Percentiles rank a stretch among this genome's conserved stretches.
Evolutionary conservation across 78 protist genomes (phyloP).

Genomic region (Dictyostelium intermedium): DNA sequence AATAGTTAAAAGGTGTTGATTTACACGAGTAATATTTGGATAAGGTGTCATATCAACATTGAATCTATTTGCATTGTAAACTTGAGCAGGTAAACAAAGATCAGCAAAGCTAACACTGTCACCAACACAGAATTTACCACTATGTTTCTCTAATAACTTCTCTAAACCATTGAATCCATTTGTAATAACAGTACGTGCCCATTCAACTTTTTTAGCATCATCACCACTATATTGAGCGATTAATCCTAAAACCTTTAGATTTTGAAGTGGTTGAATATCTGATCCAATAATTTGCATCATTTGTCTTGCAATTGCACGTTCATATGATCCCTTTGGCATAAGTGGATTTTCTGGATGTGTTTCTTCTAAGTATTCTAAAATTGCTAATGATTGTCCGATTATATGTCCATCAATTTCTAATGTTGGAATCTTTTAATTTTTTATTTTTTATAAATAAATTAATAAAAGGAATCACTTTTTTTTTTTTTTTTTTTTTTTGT

Average conservation of each 20-base stretch:
- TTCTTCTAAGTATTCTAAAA: conserved; percentile 86
- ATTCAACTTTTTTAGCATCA: conserved; percentile 47
- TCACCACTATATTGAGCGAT: conserved; percentile 12
- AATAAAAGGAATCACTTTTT: not conserved
- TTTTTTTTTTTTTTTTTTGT: too few species aligned
- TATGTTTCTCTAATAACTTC: conserved; percentile 31
- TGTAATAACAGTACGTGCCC: conserved; percentile 74
- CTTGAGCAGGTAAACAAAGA: conserved; percentile 67
- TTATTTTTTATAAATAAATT: not conserved
- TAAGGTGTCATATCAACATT: conserved; percentile 67
- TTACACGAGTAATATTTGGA: conserved; percentile 48
- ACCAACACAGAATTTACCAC: conserved; percentile 77
- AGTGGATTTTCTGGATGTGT: conserved; percentile 51
- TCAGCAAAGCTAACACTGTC: conserved; percentile 59
- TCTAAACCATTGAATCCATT: conserved; percentile 75
- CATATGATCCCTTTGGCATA: conserved; percentile 49
- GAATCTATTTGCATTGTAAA: conserved; percentile 73
- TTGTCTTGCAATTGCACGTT: conserved; percentile 75
- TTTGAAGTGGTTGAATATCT: conserved; percentile 88
- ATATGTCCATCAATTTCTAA: conserved; percentile 54
- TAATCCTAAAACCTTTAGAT: conserved; percentile 53
- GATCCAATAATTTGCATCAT: conserved; percentile 77
- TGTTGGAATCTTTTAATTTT: conserved; percentile 33
- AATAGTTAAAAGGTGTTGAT: conserved; percentile 1
- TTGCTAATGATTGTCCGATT: conserved; percentile 83